Evolutionary conservation across 768 basidiomycete species (phyloP).

Genomic region (Suillus sp.): DNA sequence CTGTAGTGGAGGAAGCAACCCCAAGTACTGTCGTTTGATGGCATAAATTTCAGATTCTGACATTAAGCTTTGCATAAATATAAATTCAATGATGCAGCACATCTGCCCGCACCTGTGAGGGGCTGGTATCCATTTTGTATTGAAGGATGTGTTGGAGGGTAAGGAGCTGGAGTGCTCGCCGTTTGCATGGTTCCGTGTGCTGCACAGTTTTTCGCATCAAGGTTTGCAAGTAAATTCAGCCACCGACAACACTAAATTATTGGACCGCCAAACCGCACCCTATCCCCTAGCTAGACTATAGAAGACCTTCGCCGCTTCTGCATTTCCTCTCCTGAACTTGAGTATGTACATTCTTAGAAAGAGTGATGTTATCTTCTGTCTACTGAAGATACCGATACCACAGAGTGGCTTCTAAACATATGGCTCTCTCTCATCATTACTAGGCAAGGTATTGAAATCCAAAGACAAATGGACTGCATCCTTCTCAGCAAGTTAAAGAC

Average conservation of each 20-base stretch:
- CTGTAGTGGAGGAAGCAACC: constrained; percentile 66
- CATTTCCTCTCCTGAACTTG: neutral
- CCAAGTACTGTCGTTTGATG: constrained; percentile 73
- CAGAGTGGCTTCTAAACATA: neutral
- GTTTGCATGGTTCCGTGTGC: constrained; percentile 65
- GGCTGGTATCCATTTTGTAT: constrained; percentile 39
- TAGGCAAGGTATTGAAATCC: neutral
- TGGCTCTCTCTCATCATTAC: neutral
- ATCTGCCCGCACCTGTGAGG: constrained; percentile 38
- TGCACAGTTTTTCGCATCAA: constrained; percentile 76
- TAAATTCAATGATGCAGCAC: constrained; percentile 23
- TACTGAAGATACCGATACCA: neutral
- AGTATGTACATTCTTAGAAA: neutral
- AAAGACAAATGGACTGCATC: neutral
- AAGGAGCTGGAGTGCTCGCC: constrained; percentile 41
- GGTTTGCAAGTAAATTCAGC: constrained; percentile 42
- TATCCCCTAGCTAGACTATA: neutral
- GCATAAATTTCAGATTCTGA: constrained; percentile 50
- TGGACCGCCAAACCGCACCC: neutral
- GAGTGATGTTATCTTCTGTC: neutral
- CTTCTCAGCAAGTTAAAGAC: neutral
- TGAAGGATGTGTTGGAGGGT: constrained; percentile 37
- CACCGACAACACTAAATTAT: neutral
- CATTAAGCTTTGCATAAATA: constrained; percentile 27
- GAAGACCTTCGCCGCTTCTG: neutral